phyloP scores from a whole-genome alignment of 257 asterid genomes.

The Parsonsia alboflavescens region DNA sequence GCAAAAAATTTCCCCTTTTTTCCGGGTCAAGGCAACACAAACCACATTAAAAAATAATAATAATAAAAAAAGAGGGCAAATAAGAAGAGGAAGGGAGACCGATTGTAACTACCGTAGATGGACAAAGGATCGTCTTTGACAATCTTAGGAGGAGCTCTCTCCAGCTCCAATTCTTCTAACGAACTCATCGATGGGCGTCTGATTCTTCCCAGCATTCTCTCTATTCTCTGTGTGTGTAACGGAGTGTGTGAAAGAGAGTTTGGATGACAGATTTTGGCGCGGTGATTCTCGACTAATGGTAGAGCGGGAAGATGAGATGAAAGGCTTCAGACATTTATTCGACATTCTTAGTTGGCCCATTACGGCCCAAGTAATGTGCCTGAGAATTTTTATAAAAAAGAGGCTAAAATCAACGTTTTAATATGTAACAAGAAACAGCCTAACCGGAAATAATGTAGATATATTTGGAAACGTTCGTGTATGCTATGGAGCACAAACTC shows the following conservation, averaged over 20 bases:
- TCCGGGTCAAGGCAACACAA: not conserved
- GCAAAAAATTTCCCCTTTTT: not conserved
- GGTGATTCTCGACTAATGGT: not conserved
- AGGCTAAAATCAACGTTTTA: too few species aligned
- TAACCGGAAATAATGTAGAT: too few species aligned
- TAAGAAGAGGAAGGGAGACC: not conserved
- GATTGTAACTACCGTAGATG: slow-evolving; percentile 49
- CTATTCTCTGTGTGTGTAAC: not conserved
- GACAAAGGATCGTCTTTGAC: slow-evolving; percentile 75
- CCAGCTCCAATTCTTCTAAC: slow-evolving; percentile 55
- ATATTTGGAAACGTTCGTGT: too few species aligned
- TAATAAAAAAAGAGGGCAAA: not conserved
- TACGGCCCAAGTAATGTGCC: not conserved
- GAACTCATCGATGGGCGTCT: slow-evolving; percentile 54
- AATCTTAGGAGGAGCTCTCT: slow-evolving; percentile 52
- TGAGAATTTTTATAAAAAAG: not conserved
- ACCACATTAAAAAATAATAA: too few species aligned
- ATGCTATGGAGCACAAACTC: too few species aligned
- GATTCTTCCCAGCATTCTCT: slow-evolving; percentile 54
- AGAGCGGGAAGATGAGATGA: slow-evolving; percentile 1
- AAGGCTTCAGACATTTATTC: not conserved
- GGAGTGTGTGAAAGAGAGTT: not conserved
- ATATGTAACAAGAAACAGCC: too few species aligned
- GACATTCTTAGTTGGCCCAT: not conserved
- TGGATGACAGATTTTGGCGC: not conserved